These are phyloP conservation scores for Thermochaetoides dissita DNA, from an alignment of 2,329 filamentous ascomycete genomes.

Conservation along the genomic window DNA sequence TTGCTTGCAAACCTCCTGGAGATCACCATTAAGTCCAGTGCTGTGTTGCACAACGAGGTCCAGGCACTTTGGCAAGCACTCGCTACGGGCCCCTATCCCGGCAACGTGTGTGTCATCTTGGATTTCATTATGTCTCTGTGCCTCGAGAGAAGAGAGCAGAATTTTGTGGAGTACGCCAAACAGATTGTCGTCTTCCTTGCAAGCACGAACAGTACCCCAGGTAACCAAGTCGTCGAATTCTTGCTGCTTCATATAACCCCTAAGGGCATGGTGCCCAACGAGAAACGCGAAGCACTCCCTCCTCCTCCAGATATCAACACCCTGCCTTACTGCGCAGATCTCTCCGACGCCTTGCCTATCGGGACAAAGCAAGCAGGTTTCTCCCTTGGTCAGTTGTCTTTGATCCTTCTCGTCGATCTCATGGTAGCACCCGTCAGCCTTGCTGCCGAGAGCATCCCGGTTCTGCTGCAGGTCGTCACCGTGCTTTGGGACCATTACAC, in stretches of 20 bases:
- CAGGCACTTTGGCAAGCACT: conserved; percentile 95
- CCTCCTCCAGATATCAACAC: conserved; percentile 59
- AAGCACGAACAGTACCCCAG: conserved; percentile 57
- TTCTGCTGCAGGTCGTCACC: conserved; percentile 78
- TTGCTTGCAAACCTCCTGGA: conserved; percentile 88
- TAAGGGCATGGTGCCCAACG: conserved; percentile 90
- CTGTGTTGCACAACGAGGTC: conserved; percentile 83
- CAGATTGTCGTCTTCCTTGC: conserved; percentile 95
- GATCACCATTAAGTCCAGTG: conserved; percentile 86
- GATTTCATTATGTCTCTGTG: conserved; percentile 95
- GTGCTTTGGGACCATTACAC: conserved; percentile 98
- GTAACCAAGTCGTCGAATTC: conserved; percentile 87
- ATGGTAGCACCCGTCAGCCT: conserved; percentile 87
- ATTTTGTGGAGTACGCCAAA: conserved; percentile 95
- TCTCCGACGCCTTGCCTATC: conserved; percentile 63
- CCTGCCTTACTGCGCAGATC: conserved; percentile 80
- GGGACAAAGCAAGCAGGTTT: conserved; percentile 88
- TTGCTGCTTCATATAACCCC: conserved; percentile 81
- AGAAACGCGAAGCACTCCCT: conserved; percentile 57
- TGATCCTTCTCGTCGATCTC: conserved; percentile 87
- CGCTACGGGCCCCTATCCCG: conserved; percentile 79
- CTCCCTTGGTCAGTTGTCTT: conserved; percentile 79
- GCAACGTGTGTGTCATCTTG: conserved; percentile 85
- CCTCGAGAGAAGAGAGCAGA: conserved; percentile 86
- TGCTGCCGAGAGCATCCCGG: conserved; percentile 62